Percentiles rank a stretch among this genome's conserved stretches.
These are phyloP conservation scores for Penicillium sp. DNA, from an alignment of 2,329 filamentous ascomycete genomes.

Conservation along the genomic window DNA sequence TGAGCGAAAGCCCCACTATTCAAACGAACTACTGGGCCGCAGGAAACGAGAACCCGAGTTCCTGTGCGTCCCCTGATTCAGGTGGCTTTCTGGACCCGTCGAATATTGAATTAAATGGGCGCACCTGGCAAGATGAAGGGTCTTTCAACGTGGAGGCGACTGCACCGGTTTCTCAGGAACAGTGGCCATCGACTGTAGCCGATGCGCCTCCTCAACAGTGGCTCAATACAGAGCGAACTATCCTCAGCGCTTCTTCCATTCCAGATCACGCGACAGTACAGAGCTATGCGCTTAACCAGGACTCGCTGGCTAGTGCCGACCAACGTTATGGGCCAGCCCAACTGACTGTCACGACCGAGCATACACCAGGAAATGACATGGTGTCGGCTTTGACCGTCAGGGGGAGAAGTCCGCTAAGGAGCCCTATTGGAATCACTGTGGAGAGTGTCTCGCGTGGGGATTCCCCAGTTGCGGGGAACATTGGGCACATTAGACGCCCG, in stretches of 20 bases:
- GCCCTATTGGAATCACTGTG: slow-evolving; percentile 46
- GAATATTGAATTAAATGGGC: slow-evolving; percentile 16
- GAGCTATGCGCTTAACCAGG: slow-evolving; percentile 12
- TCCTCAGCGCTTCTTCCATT: slow-evolving; percentile 31
- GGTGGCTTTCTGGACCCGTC: slow-evolving; percentile 16
- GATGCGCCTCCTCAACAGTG: slow-evolving; percentile 28
- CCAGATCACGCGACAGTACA: slow-evolving; percentile 10
- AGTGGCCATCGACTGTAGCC: slow-evolving; percentile 19
- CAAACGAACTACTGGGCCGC: slow-evolving; percentile 12
- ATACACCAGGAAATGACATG: background rate
- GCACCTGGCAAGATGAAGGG: slow-evolving; percentile 11
- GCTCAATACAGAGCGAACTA: slow-evolving; percentile 34
- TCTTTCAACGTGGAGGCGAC: slow-evolving; percentile 12
- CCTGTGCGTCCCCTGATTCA: slow-evolving; percentile 11
- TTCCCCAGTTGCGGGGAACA: slow-evolving; percentile 38
- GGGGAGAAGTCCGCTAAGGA: slow-evolving; percentile 45
- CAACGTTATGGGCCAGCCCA: background rate
- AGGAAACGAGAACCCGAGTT: slow-evolving; percentile 7
- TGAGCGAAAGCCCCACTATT: slow-evolving; percentile 13
- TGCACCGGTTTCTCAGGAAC: background rate
- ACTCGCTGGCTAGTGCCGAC: slow-evolving; percentile 3
- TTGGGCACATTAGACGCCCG: slow-evolving; percentile 21
- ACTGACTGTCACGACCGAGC: slow-evolving; percentile 11
- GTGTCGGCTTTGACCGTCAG: slow-evolving; percentile 25
- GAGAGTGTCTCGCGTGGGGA: slow-evolving; percentile 46